A percentile compares a stretch with the other conserved stretches of the same genome.
Conservation (phyloP, 257 asterid species). For the Datura wrightii region DNA sequence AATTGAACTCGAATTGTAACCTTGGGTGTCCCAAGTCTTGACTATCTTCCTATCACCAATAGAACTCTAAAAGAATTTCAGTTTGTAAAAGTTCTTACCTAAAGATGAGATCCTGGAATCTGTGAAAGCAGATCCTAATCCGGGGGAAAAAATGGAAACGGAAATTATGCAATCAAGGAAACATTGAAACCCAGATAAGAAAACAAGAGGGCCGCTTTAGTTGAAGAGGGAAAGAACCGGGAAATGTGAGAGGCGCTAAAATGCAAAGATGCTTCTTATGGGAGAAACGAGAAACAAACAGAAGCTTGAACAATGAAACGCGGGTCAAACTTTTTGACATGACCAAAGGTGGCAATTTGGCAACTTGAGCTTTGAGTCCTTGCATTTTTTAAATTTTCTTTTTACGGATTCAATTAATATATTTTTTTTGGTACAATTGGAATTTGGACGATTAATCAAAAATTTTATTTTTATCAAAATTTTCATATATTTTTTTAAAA, state of each 20-base stretch:
- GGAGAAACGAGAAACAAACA: background rate
- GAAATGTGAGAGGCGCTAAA: slow-evolving; percentile 18
- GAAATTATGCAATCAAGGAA: background rate
- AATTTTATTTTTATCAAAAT: too few relatives aligned
- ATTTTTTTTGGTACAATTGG: too few relatives aligned
- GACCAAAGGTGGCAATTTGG: background rate
- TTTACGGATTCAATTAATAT: too few relatives aligned
- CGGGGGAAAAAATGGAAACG: background rate
- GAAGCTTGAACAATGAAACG: background rate
- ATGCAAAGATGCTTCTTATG: background rate
- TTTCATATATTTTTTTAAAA: too few relatives aligned
- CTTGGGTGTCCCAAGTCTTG: background rate
- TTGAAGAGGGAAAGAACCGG: background rate
- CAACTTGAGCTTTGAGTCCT: background rate
- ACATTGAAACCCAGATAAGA: background rate
- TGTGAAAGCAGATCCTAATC: background rate
- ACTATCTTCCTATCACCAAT: background rate
- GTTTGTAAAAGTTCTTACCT: slow-evolving; percentile 11
- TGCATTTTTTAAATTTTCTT: too few relatives aligned
- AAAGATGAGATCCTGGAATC: background rate
- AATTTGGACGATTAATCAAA: too few relatives aligned
- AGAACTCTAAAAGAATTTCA: background rate
- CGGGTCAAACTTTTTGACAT: background rate
- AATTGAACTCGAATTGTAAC: background rate
- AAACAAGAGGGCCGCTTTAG: background rate